Conservation (phyloP, 2,329 filamentous ascomycete species). For the Ampelomyces quisqualis region DNA sequence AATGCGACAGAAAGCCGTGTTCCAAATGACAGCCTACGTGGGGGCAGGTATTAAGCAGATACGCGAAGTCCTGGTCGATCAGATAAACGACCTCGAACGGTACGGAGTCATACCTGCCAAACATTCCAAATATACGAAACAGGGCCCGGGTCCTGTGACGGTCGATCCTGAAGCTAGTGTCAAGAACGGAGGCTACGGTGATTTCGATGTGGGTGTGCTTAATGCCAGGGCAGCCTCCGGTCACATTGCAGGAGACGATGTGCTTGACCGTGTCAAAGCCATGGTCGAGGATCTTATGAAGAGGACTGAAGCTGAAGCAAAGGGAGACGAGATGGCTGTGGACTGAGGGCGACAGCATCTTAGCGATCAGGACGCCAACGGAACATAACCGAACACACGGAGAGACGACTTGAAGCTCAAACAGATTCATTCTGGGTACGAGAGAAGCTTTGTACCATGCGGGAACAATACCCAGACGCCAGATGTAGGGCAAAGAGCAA, state of each 20-base stretch:
- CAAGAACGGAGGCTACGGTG: slow-evolving; percentile 51
- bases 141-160: slow-evolving; percentile 10
- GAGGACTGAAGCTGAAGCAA: slow-evolving; percentile 12
- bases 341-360: slow-evolving; percentile 27
- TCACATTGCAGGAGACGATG: slow-evolving; percentile 78
- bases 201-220: slow-evolving; percentile 82
- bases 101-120: slow-evolving; percentile 37
- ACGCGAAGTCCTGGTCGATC: slow-evolving; percentile 26
- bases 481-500: too few species aligned
- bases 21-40: slow-evolving; percentile 64
- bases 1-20: slow-evolving; percentile 45
- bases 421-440: too few species aligned
- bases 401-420: too few species aligned
- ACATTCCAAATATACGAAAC: slow-evolving; percentile 18
- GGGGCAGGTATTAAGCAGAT: slow-evolving; percentile 65
- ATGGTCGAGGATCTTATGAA: slow-evolving; percentile 51
- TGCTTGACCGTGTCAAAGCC: slow-evolving; percentile 65
- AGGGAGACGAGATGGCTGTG: slow-evolving; percentile 20
- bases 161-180: slow-evolving; percentile 30
- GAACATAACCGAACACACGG: too few species aligned
- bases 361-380: too few species aligned
- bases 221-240: slow-evolving; percentile 83
- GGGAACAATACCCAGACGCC: too few species aligned
- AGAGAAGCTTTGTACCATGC: too few species aligned
- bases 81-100: slow-evolving; percentile 35